Base-by-base conservation (phyloP, 441 rosid genomes). In the Populus trichocarpa region DNA sequence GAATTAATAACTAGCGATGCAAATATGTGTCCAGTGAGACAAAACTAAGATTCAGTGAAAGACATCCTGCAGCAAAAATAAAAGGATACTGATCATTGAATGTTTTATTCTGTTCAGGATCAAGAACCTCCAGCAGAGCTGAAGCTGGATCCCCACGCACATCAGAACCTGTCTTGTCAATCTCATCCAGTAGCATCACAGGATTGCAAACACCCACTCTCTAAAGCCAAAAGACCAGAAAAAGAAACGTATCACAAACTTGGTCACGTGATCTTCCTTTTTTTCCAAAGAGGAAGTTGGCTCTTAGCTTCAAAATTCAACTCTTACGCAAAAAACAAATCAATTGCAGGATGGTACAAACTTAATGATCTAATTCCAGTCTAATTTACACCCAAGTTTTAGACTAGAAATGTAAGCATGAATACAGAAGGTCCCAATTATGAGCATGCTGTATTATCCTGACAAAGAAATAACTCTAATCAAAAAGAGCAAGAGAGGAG, bases 101-200 rank as follows among this genome's bases (percentile, higher is more conserved):
- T 75, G 96, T 74, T 84, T 86, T 89, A 82, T 97, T 97, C 89
- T 97, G 99, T 84, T 97, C 98, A 50, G 98, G 95, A 84, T 96
- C 99, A 86, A 97, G 97, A 85, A 97, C 99, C 89, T 97, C 99
- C 78, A 97, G 88, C 77, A 97, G 87, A 83, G 99, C 99, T 8
- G 98, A 93, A 80, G 99, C 98, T 69, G 99, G 98, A 89, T 97
- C 99, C 69, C 98, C 99, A 69, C 98, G 96, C 33, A 93, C 91
- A 88, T 97, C 98, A 42, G 98, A 97, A 77, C 99, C 98, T 1
- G 99, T 94, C 86, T 97, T 97, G 92, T 97, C 99, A 85, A 97
- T 90, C 89, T 97, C 99, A 86, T 97, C 99, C 81, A 94, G 87
- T 67, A 97, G 85, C 97, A 97, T 92, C 80, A 97, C 98, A 67